A percentile compares a stretch with the other conserved stretches of the same genome.
These are phyloP conservation scores for Aspergillus tubingensis DNA, from an alignment of 2,329 filamentous ascomycete genomes.

Conservation along the genomic window DNA sequence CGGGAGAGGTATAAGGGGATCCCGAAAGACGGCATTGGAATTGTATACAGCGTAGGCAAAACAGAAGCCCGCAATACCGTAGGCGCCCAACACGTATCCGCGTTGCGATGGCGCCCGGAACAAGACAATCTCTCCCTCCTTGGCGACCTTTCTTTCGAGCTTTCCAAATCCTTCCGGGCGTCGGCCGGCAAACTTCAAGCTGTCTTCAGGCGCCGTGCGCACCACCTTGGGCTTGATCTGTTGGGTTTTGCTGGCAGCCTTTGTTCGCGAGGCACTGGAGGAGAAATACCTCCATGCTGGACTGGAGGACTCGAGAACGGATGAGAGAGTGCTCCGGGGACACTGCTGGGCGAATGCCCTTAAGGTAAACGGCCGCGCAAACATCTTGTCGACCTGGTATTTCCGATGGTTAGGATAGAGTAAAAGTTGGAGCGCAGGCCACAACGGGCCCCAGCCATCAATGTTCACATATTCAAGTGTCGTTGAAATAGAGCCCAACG, in stretches of 20 bases:
- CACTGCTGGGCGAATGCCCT: slow-evolving; percentile 31
- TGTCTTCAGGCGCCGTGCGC: slow-evolving; percentile 17
- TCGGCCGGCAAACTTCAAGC: slow-evolving; percentile 28
- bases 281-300: slow-evolving; percentile 34
- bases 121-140: slow-evolving; percentile 59
- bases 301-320: slow-evolving; percentile 15
- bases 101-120: slow-evolving; percentile 68
- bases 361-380: slow-evolving; percentile 31
- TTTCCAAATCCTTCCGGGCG: slow-evolving; percentile 52
- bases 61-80: slow-evolving; percentile 57
- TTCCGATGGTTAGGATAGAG: not conserved
- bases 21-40: slow-evolving; percentile 52
- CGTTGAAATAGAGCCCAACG: not conserved
- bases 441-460: not conserved
- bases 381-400: slow-evolving; percentile 27
- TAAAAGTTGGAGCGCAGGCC: not conserved
- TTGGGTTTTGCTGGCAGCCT: slow-evolving; percentile 22
- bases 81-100: slow-evolving; percentile 63
- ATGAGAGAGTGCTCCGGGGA: slow-evolving; percentile 20
- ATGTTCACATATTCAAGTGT: not conserved
- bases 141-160: slow-evolving; percentile 53
- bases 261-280: slow-evolving; percentile 29
- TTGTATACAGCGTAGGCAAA: slow-evolving; percentile 55
- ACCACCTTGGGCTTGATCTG: slow-evolving; percentile 16
- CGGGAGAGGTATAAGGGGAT: slow-evolving; percentile 55